Evolutionary conservation across 192 early-diverging fungal species (phyloP).

Genomic region (Coemansia aciculifera): DNA sequence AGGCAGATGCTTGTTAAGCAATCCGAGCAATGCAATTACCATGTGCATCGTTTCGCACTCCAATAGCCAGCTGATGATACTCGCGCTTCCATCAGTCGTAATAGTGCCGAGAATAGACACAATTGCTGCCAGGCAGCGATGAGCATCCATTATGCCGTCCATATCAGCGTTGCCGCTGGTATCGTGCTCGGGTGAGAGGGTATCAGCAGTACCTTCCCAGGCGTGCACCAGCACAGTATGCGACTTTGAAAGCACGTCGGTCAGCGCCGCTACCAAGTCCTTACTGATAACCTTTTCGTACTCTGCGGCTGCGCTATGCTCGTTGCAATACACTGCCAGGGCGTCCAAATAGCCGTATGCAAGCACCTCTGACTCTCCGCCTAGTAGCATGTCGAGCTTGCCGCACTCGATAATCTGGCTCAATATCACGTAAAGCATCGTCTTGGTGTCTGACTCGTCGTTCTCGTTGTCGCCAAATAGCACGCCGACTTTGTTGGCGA

Average conservation of each 20-base stretch:
- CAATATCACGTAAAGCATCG: conserved; percentile 30
- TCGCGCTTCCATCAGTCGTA: conserved; percentile 17
- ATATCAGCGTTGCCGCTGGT: conserved; percentile 7
- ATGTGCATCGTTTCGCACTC: conserved; percentile 11
- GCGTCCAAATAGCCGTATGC: conserved; percentile 31
- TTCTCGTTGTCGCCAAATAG: conserved; percentile 35
- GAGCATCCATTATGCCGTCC: conserved; percentile 15
- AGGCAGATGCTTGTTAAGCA: conserved; percentile 37
- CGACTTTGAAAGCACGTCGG: not conserved
- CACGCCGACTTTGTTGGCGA: conserved; percentile 27
- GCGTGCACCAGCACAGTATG: conserved; percentile 8
- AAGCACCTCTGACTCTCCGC: not conserved
- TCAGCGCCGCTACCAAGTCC: conserved; percentile 5
- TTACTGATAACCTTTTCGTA: not conserved
- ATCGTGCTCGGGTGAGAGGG: not conserved
- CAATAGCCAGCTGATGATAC: conserved; percentile 7
- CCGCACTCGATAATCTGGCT: conserved; percentile 16
- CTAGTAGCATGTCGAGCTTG: conserved; percentile 16
- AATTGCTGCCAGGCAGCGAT: conserved; percentile 19
- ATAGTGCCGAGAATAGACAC: conserved; percentile 21
- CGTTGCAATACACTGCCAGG: conserved; percentile 41
- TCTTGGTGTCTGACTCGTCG: conserved; percentile 36
- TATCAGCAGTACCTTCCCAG: conserved; percentile 14
- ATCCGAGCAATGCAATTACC: conserved; percentile 27
- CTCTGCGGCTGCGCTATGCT: not conserved